Evolutionary conservation across 164 flowering plant species (phyloP).

Genomic region (Umbellularia californica): DNA sequence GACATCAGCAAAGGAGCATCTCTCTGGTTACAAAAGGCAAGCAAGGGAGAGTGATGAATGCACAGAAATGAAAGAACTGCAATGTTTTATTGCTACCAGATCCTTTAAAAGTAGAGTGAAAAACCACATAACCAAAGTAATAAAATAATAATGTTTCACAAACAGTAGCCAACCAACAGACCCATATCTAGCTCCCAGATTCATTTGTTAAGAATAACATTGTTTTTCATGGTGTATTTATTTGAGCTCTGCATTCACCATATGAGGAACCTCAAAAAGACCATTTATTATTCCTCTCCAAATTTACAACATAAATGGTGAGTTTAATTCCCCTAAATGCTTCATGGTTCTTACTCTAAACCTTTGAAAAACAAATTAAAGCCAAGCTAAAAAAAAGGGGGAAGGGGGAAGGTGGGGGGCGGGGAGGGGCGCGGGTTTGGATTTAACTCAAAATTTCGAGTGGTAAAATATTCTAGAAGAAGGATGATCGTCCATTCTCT

Average conservation of each 20-base stretch:
- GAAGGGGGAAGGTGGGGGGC: too few relatives aligned
- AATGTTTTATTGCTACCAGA: not conserved
- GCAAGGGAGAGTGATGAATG: too few relatives aligned
- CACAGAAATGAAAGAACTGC: not conserved
- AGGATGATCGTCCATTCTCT: not conserved
- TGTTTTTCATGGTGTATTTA: constrained; percentile 5
- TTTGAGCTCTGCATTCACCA: constrained; percentile 5
- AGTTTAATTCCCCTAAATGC: constrained; percentile 4
- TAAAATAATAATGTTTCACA: not conserved
- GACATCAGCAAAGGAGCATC: too few relatives aligned
- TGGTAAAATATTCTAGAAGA: not conserved
- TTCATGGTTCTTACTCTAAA: not conserved
- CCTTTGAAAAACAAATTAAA: too few relatives aligned
- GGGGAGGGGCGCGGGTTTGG: not conserved
- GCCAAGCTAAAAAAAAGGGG: not conserved
- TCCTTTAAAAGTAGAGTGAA: not conserved
- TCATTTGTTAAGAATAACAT: not conserved
- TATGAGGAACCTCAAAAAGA: constrained; percentile 7
- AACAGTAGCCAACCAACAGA: not conserved
- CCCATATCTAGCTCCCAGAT: not conserved
- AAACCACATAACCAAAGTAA: not conserved
- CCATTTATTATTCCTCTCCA: constrained; percentile 16
- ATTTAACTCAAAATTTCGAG: not conserved
- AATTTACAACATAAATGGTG: constrained; percentile 15
- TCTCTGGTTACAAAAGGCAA: too few relatives aligned